A percentile compares a stretch with the other conserved stretches of the same genome.
Conservation (phyloP, 164 flowering plant genomes). For the grape (Vitis vinifera) region DNA sequence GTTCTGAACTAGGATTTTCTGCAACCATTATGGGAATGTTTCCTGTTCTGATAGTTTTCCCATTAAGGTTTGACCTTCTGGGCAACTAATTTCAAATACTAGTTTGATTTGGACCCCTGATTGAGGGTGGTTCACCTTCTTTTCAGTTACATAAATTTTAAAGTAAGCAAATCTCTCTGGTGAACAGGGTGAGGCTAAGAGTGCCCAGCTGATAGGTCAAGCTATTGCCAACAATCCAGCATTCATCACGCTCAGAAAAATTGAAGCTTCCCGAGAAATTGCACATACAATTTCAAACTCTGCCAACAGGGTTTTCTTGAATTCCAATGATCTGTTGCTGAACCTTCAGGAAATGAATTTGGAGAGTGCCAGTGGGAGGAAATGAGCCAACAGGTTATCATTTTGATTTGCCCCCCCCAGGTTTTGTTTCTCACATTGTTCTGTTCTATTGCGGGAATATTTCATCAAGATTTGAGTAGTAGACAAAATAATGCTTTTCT, state of each 20-base stretch:
- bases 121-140: neutral
- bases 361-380: constrained; percentile 6
- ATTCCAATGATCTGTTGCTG: constrained; percentile 39
- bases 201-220: constrained; percentile 49
- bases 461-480: no score
- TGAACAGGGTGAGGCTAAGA: constrained; percentile 43
- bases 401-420: no score
- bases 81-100: no score
- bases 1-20: no score
- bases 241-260: constrained; percentile 42
- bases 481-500: no score
- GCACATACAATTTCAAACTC: constrained; percentile 38
- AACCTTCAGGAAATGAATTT: constrained; percentile 37
- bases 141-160: no score
- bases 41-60: neutral
- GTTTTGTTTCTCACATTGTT: no score
- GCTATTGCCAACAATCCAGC: constrained; percentile 47
- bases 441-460: no score
- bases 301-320: constrained; percentile 35
- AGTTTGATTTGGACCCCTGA: neutral
- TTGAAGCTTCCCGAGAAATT: constrained; percentile 46
- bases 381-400: neutral
- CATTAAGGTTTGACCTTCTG: no score
- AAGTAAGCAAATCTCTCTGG: neutral
- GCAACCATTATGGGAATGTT: neutral